A percentile compares a stretch with the other conserved stretches of the same genome.
These are phyloP conservation scores for Clonostachys sp. DNA, from an alignment of 2,329 filamentous ascomycete genomes.

Conservation along the genomic window DNA sequence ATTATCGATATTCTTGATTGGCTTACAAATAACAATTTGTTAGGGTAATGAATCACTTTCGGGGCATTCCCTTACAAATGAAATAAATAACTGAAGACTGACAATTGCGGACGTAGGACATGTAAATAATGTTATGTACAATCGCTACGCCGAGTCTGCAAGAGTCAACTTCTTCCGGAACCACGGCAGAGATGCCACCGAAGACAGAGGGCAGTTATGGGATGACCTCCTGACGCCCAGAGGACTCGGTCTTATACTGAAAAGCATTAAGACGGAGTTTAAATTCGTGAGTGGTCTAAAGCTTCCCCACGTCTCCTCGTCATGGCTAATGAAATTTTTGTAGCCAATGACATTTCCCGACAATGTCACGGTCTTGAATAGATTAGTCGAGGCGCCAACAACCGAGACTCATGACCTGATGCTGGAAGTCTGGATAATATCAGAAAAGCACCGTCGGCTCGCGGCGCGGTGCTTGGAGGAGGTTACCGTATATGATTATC, in stretches of 20 bases:
- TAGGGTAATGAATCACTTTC: not conserved
- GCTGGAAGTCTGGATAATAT: constrained; percentile 63
- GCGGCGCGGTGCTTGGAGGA: constrained; percentile 76
- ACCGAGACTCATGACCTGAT: constrained; percentile 42
- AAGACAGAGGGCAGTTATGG: constrained; percentile 60
- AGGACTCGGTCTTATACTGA: constrained; percentile 69
- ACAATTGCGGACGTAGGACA: constrained; percentile 35
- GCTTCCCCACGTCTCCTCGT: not conserved
- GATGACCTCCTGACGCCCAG: constrained; percentile 61
- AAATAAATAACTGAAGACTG: not conserved
- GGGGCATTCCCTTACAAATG: not conserved
- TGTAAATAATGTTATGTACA: constrained; percentile 84
- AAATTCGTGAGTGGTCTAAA: constrained; percentile 65
- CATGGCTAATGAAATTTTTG: not conserved
- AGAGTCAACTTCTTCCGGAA: constrained; percentile 75
- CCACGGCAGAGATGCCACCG: constrained; percentile 60
- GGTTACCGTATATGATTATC: constrained; percentile 68
- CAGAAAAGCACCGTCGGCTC: constrained; percentile 66
- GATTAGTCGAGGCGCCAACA: constrained; percentile 51
- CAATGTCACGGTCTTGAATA: constrained; percentile 78
- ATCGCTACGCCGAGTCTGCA: constrained; percentile 76
- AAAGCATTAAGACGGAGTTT: constrained; percentile 76
- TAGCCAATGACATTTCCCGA: constrained; percentile 84
- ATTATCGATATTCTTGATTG: not conserved
- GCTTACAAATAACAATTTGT: not conserved